Base-by-base conservation (phyloP, 139 green algal species). In the Coelastrella sp. region DNA sequence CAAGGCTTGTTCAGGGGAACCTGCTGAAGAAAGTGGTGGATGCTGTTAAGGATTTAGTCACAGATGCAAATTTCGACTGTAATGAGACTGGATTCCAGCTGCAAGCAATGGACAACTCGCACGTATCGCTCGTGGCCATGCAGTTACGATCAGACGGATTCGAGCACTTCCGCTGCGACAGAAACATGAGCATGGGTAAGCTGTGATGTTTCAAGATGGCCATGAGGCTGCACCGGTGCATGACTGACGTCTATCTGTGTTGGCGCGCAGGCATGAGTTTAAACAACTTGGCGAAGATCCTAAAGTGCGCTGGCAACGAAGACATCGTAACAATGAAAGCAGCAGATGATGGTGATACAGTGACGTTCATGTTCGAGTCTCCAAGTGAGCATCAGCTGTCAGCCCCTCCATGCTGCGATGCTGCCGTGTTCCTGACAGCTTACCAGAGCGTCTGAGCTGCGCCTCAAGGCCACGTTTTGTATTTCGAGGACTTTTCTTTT, bases 1-100 rank as follows among this genome's bases (percentile, higher is more conserved):
- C 96, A 61, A 91, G 94, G 8, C 82, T 98, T 7, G 24, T 90
- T 24, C 96, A 98, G 91, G 96, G 94, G 59, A 91, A 76, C 56
- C 90, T 98, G 91, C 89, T 98, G 59, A 97, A 97, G 93, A 98
- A 98, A 92, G 93, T 99, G 11, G 93, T 99, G 22, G 98, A 99
- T 82, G 96, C 97, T 8, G 94, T 99, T 81, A 99, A 99, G 91
- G 98, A 99, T 66, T 94, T 99, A 10, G 97, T 99, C 15, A 97
- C 96, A 11, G 97, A 99, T 90, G 97, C 97, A 78, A 99, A 99
- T 94, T 99, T 99, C 83, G 98, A 99, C 89, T 99, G 97, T 93
- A 96, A 15, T 59, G n/a, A 59, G 19, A 60, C 19, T 7, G 88
- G 80, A 82, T 98, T 99, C 91, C 90, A 84, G 15, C 92, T 99